phyloP scores from a whole-genome alignment of 805 yeast genomes.

The Lipomyces oligophaga region DNA sequence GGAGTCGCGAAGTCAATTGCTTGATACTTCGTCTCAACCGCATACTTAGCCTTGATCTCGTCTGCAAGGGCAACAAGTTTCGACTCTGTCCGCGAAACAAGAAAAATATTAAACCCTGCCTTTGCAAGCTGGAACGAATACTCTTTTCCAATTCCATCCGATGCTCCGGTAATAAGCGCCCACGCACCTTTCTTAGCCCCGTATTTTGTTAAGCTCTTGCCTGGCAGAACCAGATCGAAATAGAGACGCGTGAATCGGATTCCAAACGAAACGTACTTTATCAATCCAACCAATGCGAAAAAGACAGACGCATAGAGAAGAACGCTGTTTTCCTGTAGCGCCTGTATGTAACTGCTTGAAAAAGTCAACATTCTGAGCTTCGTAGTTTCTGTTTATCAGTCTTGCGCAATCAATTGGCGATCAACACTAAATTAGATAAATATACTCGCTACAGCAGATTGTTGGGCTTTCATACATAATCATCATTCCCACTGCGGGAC shows the following conservation, averaged over 20 bases:
- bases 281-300: constrained; percentile 10
- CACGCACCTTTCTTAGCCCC: constrained; percentile 74
- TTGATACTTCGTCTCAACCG: constrained; percentile 58
- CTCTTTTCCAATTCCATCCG: constrained; percentile 96
- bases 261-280: constrained; percentile 10
- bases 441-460: no score
- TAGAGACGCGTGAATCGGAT: constrained; percentile 8
- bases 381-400: no score
- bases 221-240: constrained; percentile 18
- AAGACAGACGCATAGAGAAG: constrained; percentile 10
- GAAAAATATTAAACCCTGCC: constrained; percentile 75
- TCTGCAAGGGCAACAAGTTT: constrained; percentile 65
- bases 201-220: constrained; percentile 46
- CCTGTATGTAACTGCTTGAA: constrained; percentile 9
- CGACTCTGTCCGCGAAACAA: constrained; percentile 78
- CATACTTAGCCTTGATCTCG: constrained; percentile 54
- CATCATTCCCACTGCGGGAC: no score
- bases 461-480: no score
- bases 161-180: constrained; percentile 97
- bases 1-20: constrained; percentile 79
- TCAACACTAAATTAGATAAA: no score
- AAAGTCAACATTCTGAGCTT: constrained; percentile 2
- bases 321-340: constrained; percentile 2
- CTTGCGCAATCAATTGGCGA: no score
- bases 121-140: constrained; percentile 80